A percentile compares a stretch with the other conserved stretches of the same genome.
These are phyloP conservation scores for Podospora fimiseda DNA, from an alignment of 495 filamentous ascomycete genomes.

Conservation along the genomic window DNA sequence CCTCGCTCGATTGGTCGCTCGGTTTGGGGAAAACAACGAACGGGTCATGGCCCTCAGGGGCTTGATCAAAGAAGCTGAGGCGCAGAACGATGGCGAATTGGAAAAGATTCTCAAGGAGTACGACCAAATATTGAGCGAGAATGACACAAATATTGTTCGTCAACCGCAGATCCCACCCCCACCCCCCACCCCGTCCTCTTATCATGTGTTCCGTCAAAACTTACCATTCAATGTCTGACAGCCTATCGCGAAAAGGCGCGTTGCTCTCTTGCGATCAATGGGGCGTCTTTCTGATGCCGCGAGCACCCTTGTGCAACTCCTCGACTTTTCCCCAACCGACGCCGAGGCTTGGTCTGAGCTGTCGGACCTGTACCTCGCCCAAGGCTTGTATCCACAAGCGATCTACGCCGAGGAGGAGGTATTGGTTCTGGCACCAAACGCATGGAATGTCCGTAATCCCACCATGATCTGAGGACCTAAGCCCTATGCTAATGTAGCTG, in stretches of 20 bases:
- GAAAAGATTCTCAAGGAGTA: constrained; percentile 68
- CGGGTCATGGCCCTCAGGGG: constrained; percentile 75
- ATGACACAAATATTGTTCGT: constrained; percentile 75
- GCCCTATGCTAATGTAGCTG: constrained; percentile 21
- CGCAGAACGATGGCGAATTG: constrained; percentile 55
- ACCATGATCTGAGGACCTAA: constrained; percentile 9
- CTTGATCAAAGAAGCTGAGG: constrained; percentile 78
- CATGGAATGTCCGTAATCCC: constrained; percentile 73
- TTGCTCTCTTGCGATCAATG: constrained; percentile 71
- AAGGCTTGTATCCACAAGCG: constrained; percentile 72
- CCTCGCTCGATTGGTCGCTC: constrained; percentile 63
- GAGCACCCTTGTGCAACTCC: constrained; percentile 60
- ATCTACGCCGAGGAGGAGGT: constrained; percentile 89
- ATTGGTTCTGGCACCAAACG: constrained; percentile 78
- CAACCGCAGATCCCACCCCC: constrained; percentile 3
- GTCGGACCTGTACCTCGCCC: constrained; percentile 71
- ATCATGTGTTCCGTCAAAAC: neutral
- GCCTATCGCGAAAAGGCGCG: constrained; percentile 80
- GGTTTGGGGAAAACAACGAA: constrained; percentile 79
- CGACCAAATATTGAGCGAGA: constrained; percentile 62
- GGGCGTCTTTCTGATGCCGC: constrained; percentile 65
- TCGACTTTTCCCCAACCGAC: constrained; percentile 83
- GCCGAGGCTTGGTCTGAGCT: constrained; percentile 93
- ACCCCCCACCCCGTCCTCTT: neutral
- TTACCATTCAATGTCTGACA: constrained; percentile 30